Evolutionary conservation across 208 protist genomes (phyloP).

Genomic region (Acanthamoeba healyi): DNA sequence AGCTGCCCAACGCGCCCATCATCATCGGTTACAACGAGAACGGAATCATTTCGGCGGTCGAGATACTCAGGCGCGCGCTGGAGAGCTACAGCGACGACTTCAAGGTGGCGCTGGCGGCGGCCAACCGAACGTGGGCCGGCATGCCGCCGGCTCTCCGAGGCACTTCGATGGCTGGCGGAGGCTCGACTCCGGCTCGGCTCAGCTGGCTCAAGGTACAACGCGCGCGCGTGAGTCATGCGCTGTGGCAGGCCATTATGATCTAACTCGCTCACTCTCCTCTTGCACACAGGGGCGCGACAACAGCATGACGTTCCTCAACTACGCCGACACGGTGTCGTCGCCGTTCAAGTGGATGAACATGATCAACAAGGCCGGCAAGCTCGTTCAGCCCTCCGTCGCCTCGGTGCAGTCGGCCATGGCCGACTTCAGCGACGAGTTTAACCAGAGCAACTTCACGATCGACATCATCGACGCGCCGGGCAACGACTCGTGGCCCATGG

Average conservation of each 20-base stretch:
- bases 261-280: too few species aligned
- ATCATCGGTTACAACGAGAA: constrained; percentile 38
- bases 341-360: constrained; percentile 42
- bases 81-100: constrained; percentile 54
- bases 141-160: not conserved
- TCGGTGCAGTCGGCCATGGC: constrained; percentile 29
- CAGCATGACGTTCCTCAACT: constrained; percentile 46
- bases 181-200: not conserved
- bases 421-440: not conserved
- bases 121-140: constrained; percentile 20
- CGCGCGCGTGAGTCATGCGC: not conserved
- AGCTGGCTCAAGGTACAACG: not conserved
- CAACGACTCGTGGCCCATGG: not conserved
- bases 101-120: not conserved
- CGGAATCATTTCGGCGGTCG: not conserved
- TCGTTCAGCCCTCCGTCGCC: not conserved
- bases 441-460: constrained; percentile 37
- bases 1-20: constrained; percentile 33
- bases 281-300: not conserved
- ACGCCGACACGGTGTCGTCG: not conserved
- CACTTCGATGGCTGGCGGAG: not conserved
- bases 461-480: constrained; percentile 18
- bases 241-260: not conserved
- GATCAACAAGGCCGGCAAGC: constrained; percentile 50
- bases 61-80: not conserved